Base-by-base conservation (phyloP, 768 basidiomycete genomes). In the Hypsizygus marmoreus region DNA sequence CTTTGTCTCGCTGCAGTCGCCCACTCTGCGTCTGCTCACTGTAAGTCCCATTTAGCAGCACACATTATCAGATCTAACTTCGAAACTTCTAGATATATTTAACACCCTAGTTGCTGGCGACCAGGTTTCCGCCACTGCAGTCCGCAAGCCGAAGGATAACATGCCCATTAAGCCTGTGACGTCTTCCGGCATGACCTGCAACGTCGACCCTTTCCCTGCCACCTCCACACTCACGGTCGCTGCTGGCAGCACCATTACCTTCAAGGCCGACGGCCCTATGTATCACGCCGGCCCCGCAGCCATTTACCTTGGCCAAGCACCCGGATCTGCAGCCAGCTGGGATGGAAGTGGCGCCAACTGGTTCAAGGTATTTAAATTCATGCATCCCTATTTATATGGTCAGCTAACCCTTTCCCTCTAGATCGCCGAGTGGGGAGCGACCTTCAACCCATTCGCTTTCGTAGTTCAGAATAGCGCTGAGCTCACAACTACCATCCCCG, bases 301-400 rank as follows among this genome's bases (percentile, higher is more conserved):
- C 13, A 68, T 73, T 29, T 73, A 72, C 51, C 60, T 72, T 40
- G 71, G 71, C 20, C 65, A 71, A 55, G 71, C 70, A 16, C 70
- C 70, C 0, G 55, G 62, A 6, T 60, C 62, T 16, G 72, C 63
- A 11, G 65, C 68, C 4, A 55, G 62, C 11, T 72, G 70, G 61
- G 61, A 72, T 33, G 72, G 72, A 16, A 64, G 63, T 35, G 71
- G 71, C 6, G 51, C 68, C 19, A 64, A 65, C 34, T 73, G 71
- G 70, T 71, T 68, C 39, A 73, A 72, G 62, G 65, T 70, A 50
- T 25, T 26, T 26, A 7, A 22, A 14, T 6, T 14, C 11, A 53
- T 58, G 4, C 51, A 41, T 66, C 61, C 10, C 43, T 60, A 45
- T 55, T 58, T 39, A 52, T 62, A 48, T 44, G 46, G 16, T 24